Evolutionary conservation across 495 filamentous ascomycete species (phyloP).

Genomic region (Podospora pseudopauciseta): DNA sequence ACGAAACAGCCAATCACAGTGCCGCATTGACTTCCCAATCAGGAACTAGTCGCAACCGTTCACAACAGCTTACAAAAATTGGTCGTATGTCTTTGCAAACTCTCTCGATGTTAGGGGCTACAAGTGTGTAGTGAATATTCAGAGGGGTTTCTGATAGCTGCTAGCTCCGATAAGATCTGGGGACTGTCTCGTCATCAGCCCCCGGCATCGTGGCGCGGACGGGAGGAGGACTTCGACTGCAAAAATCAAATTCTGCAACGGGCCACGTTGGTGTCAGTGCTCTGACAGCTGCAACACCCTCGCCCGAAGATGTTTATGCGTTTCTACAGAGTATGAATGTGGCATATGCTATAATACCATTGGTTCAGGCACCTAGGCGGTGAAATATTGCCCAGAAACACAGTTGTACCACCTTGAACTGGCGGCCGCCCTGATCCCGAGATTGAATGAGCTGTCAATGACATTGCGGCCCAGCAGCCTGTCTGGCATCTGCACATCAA

Average conservation of each 20-base stretch:
- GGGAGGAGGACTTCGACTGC: background rate
- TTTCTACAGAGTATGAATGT: background rate
- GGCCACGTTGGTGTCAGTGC: background rate
- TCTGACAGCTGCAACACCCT: background rate
- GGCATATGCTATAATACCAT: background rate
- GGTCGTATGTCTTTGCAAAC: constrained; percentile 2
- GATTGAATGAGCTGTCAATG: background rate
- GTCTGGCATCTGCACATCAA: background rate
- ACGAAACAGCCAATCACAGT: constrained; percentile 25
- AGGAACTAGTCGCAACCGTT: constrained; percentile 25
- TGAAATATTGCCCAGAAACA: background rate
- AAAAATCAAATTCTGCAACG: background rate
- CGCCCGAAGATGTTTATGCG: background rate
- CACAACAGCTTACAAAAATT: constrained; percentile 2
- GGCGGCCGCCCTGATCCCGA: background rate
- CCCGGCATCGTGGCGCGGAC: background rate
- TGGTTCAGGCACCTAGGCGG: background rate
- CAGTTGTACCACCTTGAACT: background rate
- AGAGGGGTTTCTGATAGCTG: too few species aligned
- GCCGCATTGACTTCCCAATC: constrained; percentile 30
- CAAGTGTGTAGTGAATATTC: background rate
- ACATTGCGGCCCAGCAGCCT: background rate
- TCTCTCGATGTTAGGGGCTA: background rate
- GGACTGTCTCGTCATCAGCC: background rate
- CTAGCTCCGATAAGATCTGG: background rate